A percentile compares a stretch with the other conserved stretches of the same genome.
These are phyloP conservation scores for Rhodotorula graminis DNA, from an alignment of 768 basidiomycete species.

Conservation along the genomic window DNA sequence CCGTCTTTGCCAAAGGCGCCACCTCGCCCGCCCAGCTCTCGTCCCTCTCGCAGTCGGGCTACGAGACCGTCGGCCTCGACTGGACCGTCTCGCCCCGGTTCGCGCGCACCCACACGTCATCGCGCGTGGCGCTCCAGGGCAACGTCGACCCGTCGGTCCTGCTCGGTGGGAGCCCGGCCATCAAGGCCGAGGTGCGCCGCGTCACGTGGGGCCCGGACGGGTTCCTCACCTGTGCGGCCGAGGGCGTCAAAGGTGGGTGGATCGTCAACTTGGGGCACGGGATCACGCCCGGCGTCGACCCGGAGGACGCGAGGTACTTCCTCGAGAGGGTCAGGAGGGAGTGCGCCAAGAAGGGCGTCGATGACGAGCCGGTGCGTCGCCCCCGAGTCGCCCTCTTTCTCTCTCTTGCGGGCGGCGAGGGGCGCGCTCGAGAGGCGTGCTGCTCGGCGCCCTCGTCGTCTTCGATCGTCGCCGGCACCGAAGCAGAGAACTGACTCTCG, in stretches of 20 bases:
- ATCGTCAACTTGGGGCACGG: slow-evolving; percentile 97
- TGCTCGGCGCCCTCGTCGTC: too few species aligned
- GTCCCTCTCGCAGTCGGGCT: slow-evolving; percentile 62
- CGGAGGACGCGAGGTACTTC: slow-evolving; percentile 71
- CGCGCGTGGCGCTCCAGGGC: slow-evolving; percentile 68
- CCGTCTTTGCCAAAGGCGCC: slow-evolving; percentile 90
- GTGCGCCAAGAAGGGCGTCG: slow-evolving; percentile 19
- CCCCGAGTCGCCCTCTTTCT: background rate
- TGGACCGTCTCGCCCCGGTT: slow-evolving; percentile 79
- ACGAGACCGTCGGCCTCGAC: slow-evolving; percentile 85
- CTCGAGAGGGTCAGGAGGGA: slow-evolving; percentile 36
- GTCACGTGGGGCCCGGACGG: slow-evolving; percentile 58
- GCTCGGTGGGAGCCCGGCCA: slow-evolving; percentile 78
- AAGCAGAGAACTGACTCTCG: background rate
- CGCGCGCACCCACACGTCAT: slow-evolving; percentile 61
- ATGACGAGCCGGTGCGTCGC: slow-evolving; percentile 26
- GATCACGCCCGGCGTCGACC: slow-evolving; percentile 90
- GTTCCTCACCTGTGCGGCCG: slow-evolving; percentile 58
- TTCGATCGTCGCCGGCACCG: too few species aligned
- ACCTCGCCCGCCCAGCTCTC: slow-evolving; percentile 59
- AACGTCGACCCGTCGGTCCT: slow-evolving; percentile 86
- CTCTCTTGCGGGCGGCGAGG: background rate
- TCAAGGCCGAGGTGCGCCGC: slow-evolving; percentile 75
- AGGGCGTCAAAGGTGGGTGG: slow-evolving; percentile 61
- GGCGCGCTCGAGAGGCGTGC: background rate